A percentile compares a stretch with the other conserved stretches of the same genome.
Conservation (phyloP, 768 basidiomycete genomes). For the Leccinum imitatum region DNA sequence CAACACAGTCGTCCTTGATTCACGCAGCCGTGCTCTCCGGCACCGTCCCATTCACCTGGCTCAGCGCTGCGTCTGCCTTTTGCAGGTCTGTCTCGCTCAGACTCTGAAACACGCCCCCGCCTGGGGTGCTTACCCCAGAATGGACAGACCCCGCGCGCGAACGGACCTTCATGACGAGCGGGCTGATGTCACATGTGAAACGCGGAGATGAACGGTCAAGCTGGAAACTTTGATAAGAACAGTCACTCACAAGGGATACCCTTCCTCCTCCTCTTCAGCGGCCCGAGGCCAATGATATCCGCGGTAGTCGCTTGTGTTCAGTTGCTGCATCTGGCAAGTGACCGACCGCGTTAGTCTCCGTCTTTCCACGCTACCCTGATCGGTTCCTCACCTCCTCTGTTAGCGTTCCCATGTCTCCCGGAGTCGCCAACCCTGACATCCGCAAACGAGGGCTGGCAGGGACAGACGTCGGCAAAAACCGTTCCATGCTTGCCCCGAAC, state of each 20-base stretch:
- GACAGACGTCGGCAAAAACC: conserved; percentile 68
- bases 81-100: conserved; percentile 85
- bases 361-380: conserved; percentile 1
- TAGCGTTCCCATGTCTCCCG: conserved; percentile 89
- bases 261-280: conserved; percentile 83
- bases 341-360: not conserved
- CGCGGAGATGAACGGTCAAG: conserved; percentile 7
- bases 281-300: conserved; percentile 54
- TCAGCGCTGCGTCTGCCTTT: conserved; percentile 86
- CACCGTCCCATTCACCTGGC: conserved; percentile 43
- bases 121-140: conserved; percentile 80
- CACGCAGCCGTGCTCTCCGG: not conserved
- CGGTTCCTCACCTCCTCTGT: conserved; percentile 67
- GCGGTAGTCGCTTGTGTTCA: conserved; percentile 85
- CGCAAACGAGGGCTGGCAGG: conserved; percentile 87
- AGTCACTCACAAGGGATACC: conserved; percentile 77
- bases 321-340: conserved; percentile 69
- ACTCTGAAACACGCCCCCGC: conserved; percentile 75
- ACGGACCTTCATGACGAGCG: conserved; percentile 86
- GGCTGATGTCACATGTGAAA: conserved; percentile 45
- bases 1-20: not conserved
- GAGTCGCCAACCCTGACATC: conserved; percentile 76
- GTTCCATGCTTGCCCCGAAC: conserved; percentile 57
- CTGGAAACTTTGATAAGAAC: conserved; percentile 13
- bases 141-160: conserved; percentile 77